Evolutionary conservation across 176 grass and related monocot genomes (phyloP).

Genomic region (Typha latifolia): DNA sequence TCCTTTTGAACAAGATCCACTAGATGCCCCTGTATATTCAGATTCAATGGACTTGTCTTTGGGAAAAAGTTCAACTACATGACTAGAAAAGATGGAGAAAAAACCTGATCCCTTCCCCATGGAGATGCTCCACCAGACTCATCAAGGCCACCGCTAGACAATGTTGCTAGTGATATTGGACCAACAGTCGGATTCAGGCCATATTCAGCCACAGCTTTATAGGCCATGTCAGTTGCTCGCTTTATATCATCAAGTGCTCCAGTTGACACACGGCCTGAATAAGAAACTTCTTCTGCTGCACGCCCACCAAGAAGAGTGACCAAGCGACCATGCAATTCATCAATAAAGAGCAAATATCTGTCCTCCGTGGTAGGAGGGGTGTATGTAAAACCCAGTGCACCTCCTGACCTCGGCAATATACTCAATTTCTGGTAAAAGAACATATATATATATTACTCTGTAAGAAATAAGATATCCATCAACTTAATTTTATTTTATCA

Average conservation of each 20-base stretch:
- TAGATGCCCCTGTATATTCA: conserved; percentile 63
- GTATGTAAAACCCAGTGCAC: conserved; percentile 91
- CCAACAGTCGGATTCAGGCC: conserved; percentile 80
- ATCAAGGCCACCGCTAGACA: conserved; percentile 83
- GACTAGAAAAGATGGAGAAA: conserved; percentile 9
- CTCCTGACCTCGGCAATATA: conserved; percentile 93
- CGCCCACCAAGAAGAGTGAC: conserved; percentile 93
- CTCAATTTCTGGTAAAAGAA: conserved; percentile 68
- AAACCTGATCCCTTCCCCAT: conserved; percentile 93
- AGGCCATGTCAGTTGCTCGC: conserved; percentile 92
- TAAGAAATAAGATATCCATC: conserved; percentile 5
- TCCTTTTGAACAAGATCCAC: conserved; percentile 88
- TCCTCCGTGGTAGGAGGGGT: conserved; percentile 82
- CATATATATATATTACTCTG: neutral
- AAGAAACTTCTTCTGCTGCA: conserved; percentile 82
- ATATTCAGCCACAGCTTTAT: conserved; percentile 98
- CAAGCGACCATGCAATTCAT: conserved; percentile 84
- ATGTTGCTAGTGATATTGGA: conserved; percentile 75
- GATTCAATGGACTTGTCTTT: conserved; percentile 17
- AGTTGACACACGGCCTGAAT: conserved; percentile 79
- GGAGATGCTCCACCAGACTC: conserved; percentile 63
- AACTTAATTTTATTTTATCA: conserved; percentile 10
- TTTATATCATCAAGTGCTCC: conserved; percentile 98
- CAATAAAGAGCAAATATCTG: conserved; percentile 92
- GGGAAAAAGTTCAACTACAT: conserved; percentile 14